Percentiles rank a stretch among this genome's conserved stretches.
These are phyloP conservation scores for Nigrospora sphaerica DNA, from an alignment of 2,329 filamentous ascomycete species.

Conservation along the genomic window DNA sequence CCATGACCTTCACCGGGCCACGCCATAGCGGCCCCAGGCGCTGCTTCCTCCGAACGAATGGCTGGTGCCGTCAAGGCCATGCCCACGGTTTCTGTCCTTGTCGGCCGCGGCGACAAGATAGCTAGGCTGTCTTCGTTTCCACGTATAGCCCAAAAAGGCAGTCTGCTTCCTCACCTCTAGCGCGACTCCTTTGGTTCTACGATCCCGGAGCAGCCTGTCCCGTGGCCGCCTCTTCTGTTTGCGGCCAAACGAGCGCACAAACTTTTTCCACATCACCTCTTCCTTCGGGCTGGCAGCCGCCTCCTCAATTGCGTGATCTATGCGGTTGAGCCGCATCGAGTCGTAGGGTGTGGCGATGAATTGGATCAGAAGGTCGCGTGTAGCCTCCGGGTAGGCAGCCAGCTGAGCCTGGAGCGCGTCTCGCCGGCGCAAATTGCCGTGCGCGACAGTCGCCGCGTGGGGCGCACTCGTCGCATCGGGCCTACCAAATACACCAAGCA, in stretches of 20 bases:
- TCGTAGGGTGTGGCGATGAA: slow-evolving; percentile 43
- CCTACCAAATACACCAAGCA: too few relatives aligned
- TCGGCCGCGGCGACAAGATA: neutral
- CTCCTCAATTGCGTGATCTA: slow-evolving; percentile 41
- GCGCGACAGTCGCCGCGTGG: slow-evolving; percentile 3
- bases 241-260: slow-evolving; percentile 43
- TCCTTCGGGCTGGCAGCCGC: slow-evolving; percentile 23
- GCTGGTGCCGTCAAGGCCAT: neutral
- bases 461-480: neutral
- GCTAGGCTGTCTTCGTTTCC: slow-evolving; percentile 40
- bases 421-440: slow-evolving; percentile 13
- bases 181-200: slow-evolving; percentile 55
- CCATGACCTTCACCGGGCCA: too few relatives aligned
- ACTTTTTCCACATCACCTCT: slow-evolving; percentile 36
- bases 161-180: slow-evolving; percentile 73
- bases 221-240: slow-evolving; percentile 72
- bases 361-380: slow-evolving; percentile 35
- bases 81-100: neutral
- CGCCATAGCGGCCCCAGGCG: too few relatives aligned
- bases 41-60: too few relatives aligned
- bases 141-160: slow-evolving; percentile 88
- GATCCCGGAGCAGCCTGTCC: slow-evolving; percentile 79
- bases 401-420: slow-evolving; percentile 25
- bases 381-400: slow-evolving; percentile 27
- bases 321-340: slow-evolving; percentile 36